Percentiles rank a stretch among this genome's conserved stretches.
phyloP scores from a whole-genome alignment of 805 yeast genomes.

The Danielozyma ontarioensis region DNA sequence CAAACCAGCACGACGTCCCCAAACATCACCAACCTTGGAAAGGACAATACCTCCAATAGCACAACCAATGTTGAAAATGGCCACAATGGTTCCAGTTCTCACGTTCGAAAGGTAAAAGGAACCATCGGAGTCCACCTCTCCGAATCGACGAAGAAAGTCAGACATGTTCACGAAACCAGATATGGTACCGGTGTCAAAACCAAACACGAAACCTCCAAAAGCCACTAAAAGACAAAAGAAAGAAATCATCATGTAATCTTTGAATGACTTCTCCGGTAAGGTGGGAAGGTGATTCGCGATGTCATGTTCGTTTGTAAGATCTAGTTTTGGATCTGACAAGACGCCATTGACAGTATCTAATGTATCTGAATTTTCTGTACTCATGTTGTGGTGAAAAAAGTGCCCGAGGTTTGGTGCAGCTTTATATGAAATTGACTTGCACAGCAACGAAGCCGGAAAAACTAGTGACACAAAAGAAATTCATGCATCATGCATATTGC shows the following conservation, averaged over 20 bases:
- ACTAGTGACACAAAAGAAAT: too few relatives aligned
- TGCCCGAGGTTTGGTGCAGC: too few relatives aligned
- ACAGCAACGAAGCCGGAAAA: too few relatives aligned
- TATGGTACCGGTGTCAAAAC: conserved; percentile 27
- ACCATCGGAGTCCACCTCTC: conserved; percentile 13
- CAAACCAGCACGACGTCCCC: conserved; percentile 23
- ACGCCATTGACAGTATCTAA: too few relatives aligned
- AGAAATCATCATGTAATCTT: conserved; percentile 25
- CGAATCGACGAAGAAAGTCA: conserved; percentile 17
- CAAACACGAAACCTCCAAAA: conserved; percentile 26
- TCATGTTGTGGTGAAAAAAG: too few relatives aligned
- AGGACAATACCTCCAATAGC: conserved; percentile 24
- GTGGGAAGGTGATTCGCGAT: conserved; percentile 12
- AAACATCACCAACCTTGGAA: conserved; percentile 18
- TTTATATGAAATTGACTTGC: too few relatives aligned
- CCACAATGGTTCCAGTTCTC: conserved; percentile 21
- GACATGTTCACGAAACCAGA: conserved; percentile 27
- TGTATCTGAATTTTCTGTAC: too few relatives aligned
- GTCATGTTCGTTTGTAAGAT: too few relatives aligned
- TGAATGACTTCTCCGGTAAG: conserved; percentile 26
- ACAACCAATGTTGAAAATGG: conserved; percentile 26
- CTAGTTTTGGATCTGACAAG: too few relatives aligned
- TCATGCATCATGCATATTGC: too few relatives aligned
- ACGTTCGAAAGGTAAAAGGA: conserved; percentile 15
- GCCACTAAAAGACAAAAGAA: conserved; percentile 22